Percentiles rank a stretch among this genome's conserved stretches.
Evolutionary conservation across 257 asterid genomes (phyloP).

Genomic region (Leptodermis oblonga): DNA sequence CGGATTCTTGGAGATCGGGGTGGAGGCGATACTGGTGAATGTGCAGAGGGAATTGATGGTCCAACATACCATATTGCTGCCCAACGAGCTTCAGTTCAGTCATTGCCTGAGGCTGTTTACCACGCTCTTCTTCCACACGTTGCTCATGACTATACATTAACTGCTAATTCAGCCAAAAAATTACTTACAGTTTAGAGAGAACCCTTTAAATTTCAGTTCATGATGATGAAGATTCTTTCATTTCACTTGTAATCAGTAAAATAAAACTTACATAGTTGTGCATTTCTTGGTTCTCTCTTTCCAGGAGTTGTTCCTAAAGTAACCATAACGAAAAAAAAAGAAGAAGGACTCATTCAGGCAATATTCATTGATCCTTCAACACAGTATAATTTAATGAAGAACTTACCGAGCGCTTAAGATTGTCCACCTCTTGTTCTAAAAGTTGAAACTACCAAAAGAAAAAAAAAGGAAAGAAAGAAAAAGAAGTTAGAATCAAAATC

Average conservation of each 20-base stretch:
- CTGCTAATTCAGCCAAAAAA: conserved; percentile 20
- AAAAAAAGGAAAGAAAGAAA: not conserved
- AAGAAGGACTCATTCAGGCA: too few relatives aligned
- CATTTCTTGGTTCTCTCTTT: conserved; percentile 79
- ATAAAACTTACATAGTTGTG: conserved; percentile 58
- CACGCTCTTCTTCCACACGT: conserved; percentile 36
- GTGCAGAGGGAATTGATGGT: conserved; percentile 49
- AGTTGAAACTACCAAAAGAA: conserved; percentile 55
- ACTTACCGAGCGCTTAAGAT: conserved; percentile 65
- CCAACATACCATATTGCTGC: conserved; percentile 40
- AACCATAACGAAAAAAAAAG: not conserved
- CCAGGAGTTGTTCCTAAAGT: conserved; percentile 54
- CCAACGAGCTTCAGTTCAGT: conserved; percentile 51
- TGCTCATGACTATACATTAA: conserved; percentile 54
- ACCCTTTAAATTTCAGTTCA: too few relatives aligned
- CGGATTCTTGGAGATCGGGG: conserved; percentile 54
- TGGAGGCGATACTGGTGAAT: conserved; percentile 46
- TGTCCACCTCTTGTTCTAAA: conserved; percentile 67
- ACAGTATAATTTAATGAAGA: not conserved
- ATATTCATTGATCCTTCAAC: too few relatives aligned
- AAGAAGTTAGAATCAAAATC: too few relatives aligned
- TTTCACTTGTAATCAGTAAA: too few relatives aligned
- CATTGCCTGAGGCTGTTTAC: conserved; percentile 36
- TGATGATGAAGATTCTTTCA: not conserved
- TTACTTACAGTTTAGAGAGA: too few relatives aligned